These are phyloP conservation scores for Bruguiera hainesii DNA, from an alignment of 441 rosid genomes.

Conservation along the genomic window DNA sequence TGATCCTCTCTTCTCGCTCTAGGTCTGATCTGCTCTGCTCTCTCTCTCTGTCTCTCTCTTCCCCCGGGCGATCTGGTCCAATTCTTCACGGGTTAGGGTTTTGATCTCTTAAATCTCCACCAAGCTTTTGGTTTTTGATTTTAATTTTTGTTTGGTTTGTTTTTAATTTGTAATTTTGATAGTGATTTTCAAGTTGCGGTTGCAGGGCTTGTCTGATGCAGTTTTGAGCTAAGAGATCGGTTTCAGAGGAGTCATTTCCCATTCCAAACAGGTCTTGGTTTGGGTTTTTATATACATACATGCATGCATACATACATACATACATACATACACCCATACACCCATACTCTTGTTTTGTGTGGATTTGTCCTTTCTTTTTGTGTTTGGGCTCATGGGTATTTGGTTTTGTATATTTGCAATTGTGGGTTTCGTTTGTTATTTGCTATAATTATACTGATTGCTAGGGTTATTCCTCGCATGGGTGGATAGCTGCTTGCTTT, in stretches of 20 bases:
- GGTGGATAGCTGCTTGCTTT: not conserved
- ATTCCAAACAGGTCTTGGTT: conserved; percentile 21
- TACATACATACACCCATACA: conserved; percentile 15
- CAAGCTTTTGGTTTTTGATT: not conserved
- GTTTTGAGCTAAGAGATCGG: conserved; percentile 40
- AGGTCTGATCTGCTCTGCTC: conserved; percentile 10
- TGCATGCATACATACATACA: conserved; percentile 15
- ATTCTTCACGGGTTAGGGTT: conserved; percentile 34
- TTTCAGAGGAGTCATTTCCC: conserved; percentile 19
- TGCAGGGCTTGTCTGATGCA: conserved; percentile 32
- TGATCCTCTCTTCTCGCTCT: not conserved
- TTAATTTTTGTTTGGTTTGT: not conserved
- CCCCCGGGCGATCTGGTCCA: conserved; percentile 37
- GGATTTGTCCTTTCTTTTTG: not conserved
- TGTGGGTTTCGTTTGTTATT: not conserved
- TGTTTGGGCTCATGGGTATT: not conserved
- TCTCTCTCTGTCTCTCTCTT: conserved; percentile 5
- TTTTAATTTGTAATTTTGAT: not conserved
- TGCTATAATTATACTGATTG: not conserved
- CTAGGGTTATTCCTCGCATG: not conserved
- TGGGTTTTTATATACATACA: not conserved
- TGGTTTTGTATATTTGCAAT: not conserved
- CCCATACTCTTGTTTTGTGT: not conserved
- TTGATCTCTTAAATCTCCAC: not conserved
- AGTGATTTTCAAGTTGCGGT: not conserved